A percentile compares a stretch with the other conserved stretches of the same genome.
phyloP scores from a whole-genome alignment of 805 yeast species.

The Torulaspora gathmanii region DNA sequence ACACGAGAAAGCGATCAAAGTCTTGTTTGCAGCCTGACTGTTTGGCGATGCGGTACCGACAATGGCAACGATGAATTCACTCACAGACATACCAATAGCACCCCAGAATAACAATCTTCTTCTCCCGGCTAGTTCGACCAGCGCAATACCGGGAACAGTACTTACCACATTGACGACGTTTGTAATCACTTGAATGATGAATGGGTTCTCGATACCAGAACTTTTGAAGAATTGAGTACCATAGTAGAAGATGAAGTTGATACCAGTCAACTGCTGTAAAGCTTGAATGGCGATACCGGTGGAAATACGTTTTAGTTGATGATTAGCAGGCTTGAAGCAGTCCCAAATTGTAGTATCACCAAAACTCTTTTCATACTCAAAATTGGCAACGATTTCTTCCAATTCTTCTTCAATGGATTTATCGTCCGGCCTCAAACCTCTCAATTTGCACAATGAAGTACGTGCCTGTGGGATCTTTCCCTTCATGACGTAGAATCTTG shows the following conservation, averaged over 20 bases:
- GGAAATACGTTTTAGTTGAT: slow-evolving; percentile 44
- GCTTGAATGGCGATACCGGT: slow-evolving; percentile 57
- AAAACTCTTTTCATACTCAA: slow-evolving; percentile 54
- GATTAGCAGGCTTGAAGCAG: slow-evolving; percentile 63
- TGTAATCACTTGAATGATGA: slow-evolving; percentile 53
- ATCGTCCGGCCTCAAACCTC: slow-evolving; percentile 50
- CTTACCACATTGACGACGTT: slow-evolving; percentile 59
- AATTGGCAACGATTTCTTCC: slow-evolving; percentile 53
- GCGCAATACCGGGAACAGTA: slow-evolving; percentile 48
- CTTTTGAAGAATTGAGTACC: slow-evolving; percentile 59
- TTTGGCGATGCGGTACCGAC: slow-evolving; percentile 35
- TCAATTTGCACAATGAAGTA: slow-evolving; percentile 49
- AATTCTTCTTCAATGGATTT: slow-evolving; percentile 53
- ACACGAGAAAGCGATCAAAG: slow-evolving; percentile 68
- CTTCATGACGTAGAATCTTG: slow-evolving; percentile 53
- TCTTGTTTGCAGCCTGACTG: slow-evolving; percentile 55
- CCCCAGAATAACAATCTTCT: slow-evolving; percentile 47
- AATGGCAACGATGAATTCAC: slow-evolving; percentile 45
- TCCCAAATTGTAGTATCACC: slow-evolving; percentile 62
- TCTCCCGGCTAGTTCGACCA: slow-evolving; percentile 54
- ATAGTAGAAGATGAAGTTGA: slow-evolving; percentile 64
- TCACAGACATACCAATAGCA: slow-evolving; percentile 52
- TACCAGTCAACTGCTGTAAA: slow-evolving; percentile 67
- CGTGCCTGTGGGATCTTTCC: slow-evolving; percentile 50
- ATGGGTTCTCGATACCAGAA: slow-evolving; percentile 56